Evolutionary conservation across 352 stramenopile species (phyloP).

Genomic region (Phytophthora tubulina): DNA sequence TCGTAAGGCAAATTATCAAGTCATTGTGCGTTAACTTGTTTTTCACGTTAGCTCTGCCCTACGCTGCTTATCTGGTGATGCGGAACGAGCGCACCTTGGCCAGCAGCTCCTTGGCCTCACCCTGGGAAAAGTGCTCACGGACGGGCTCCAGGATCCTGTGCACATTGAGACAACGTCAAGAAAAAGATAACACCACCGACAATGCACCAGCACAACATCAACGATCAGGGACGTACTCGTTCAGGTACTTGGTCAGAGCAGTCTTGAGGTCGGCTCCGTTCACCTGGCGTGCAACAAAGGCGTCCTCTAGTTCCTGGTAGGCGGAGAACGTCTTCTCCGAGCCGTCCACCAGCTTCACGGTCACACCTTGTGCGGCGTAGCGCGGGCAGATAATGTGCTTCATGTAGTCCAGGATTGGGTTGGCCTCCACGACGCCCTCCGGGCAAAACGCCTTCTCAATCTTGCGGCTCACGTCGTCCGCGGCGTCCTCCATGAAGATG

Average conservation of each 20-base stretch:
- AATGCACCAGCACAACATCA: slow-evolving; percentile 2
- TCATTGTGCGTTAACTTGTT: slow-evolving; percentile 16
- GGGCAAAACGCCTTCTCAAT: slow-evolving; percentile 99
- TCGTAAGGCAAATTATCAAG: slow-evolving; percentile 15
- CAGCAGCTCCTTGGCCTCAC: slow-evolving; percentile 96
- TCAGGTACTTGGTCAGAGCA: slow-evolving; percentile 91
- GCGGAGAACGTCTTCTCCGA: slow-evolving; percentile 85
- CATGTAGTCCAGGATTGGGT: slow-evolving; percentile 98
- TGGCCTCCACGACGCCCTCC: slow-evolving; percentile 86
- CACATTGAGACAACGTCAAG: slow-evolving; percentile 22
- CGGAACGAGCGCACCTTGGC: slow-evolving; percentile 97
- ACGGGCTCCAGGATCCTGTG: slow-evolving; percentile 96
- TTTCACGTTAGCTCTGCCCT: background rate
- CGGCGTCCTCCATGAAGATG: slow-evolving; percentile 99
- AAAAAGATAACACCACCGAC: slow-evolving; percentile 20
- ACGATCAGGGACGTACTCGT: slow-evolving; percentile 74
- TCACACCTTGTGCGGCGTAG: slow-evolving; percentile 59
- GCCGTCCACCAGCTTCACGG: slow-evolving; percentile 59
- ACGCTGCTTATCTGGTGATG: slow-evolving; percentile 84
- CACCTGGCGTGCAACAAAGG: slow-evolving; percentile 92
- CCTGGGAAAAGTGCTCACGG: slow-evolving; percentile 96
- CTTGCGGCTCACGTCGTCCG: slow-evolving; percentile 96
- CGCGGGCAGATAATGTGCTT: slow-evolving; percentile 97
- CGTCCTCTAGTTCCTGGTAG: slow-evolving; percentile 92
- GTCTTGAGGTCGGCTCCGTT: slow-evolving; percentile 96